Evolutionary conservation across 305 asterid genomes (phyloP).

Genomic region (Solanum hybrid): DNA sequence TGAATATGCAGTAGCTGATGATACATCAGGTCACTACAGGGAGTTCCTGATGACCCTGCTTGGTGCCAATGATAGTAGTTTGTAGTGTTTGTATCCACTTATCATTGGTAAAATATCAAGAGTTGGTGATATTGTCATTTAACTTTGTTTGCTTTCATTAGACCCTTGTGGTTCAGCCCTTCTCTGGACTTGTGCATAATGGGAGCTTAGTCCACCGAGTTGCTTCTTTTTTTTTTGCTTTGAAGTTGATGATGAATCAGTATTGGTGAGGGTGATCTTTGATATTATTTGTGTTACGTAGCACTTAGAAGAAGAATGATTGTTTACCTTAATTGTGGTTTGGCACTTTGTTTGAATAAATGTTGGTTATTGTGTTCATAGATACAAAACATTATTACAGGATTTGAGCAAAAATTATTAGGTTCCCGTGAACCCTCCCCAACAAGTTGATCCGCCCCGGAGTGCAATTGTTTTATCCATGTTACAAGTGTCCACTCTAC

Average conservation of each 20-base stretch:
- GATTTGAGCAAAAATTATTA: neutral
- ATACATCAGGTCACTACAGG: constrained; percentile 71
- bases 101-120: neutral
- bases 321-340: neutral
- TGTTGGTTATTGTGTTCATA: neutral
- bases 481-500: neutral
- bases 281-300: neutral
- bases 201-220: neutral
- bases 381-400: neutral
- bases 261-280: neutral
- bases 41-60: constrained; percentile 59
- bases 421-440: neutral
- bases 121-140: neutral
- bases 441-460: neutral
- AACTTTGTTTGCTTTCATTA: neutral
- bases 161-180: neutral
- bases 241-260: neutral
- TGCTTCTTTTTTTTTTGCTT: neutral
- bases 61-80: constrained; percentile 27
- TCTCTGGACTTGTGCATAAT: neutral
- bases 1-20: constrained; percentile 47
- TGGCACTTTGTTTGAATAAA: neutral
- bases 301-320: neutral
- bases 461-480: neutral
- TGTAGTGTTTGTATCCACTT: neutral